Evolutionary conservation across 2,329 filamentous ascomycete genomes (phyloP), one percentile per base, ranked within the genome.

Genomic region (Fusarium illudens): DNA sequence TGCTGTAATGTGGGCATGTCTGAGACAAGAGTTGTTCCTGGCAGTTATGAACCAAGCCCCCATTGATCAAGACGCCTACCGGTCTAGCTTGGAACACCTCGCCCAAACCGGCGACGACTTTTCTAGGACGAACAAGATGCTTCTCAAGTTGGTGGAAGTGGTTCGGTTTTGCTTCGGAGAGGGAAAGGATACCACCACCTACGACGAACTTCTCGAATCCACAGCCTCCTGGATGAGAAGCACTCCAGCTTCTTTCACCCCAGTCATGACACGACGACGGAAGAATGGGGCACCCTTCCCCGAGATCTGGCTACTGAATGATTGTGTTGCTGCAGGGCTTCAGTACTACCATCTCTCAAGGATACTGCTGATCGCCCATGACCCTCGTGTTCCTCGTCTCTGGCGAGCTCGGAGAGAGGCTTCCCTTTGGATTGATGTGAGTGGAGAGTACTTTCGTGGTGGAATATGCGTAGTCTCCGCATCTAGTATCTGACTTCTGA

Each of bases 261-360:
- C 75, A 2, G 65, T 76, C 2, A 71, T 71, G 19, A 52, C 68
- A 2, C 50, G 58, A 9, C 44, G 52, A 6, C 30, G 33, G 9
- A 20, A 48, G 1, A 6, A 29, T 3, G 50, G 62, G 6, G 53
- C 52, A 17, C 58, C 57, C 11, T 72, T 75, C 30, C 74, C 73
- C 1, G 67, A 72, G 15, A 71, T 75, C 20, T 73, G 68, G 62
- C 56, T 75, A 2, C 55, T 75, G 12, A 74, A 68, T 13, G 68
- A 75, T 2, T 60, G 66, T 12, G 69, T 71, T 13, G 73, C 68
- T 3, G 67, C 66, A 1, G 74, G 70, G 1, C 53, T 73, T 32
- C 73, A 75, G 58, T 74, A 74, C n/a, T 75, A 75, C 19, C 70
- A 75, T 27, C 67, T 75, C 7, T 61, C 64, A 7, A 67, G 73